A percentile compares a stretch with the other conserved stretches of the same genome.
These are phyloP conservation scores for Eucalyptus regnans DNA, from an alignment of 345 rosid species.

Conservation along the genomic window DNA sequence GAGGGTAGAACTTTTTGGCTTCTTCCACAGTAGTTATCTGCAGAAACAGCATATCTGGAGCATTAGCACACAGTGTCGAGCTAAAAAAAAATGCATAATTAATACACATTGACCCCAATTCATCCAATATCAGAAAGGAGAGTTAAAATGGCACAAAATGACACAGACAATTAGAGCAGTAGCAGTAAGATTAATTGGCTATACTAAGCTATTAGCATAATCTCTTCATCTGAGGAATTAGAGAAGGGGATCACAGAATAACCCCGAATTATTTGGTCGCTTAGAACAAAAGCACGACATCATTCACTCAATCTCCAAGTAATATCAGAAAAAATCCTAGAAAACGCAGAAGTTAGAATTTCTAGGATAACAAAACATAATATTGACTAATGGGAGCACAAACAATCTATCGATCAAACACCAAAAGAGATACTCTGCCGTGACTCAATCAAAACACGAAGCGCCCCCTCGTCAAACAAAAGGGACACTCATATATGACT, in stretches of 20 bases:
- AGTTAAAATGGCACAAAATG: not conserved
- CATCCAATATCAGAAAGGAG: not conserved
- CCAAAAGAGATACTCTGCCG: not conserved
- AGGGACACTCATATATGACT: not conserved
- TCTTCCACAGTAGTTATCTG: conserved; percentile 94
- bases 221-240: not conserved
- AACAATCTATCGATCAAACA: not conserved
- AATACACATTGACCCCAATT: not conserved
- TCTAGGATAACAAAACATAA: not conserved
- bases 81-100: not conserved
- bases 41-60: not conserved
- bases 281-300: not conserved
- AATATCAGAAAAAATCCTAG: not conserved
- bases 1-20: conserved; percentile 91
- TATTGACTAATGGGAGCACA: not conserved
- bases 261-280: not conserved
- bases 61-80: not conserved
- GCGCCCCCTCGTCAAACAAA: not conserved
- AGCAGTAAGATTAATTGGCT: not conserved
- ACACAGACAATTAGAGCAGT: not conserved
- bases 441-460: not conserved
- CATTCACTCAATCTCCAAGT: not conserved
- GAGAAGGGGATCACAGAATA: not conserved
- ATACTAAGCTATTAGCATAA: not conserved
- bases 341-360: not conserved